phyloP scores from a whole-genome alignment of 495 filamentous ascomycete species.

The Pseudevernia furfuracea region DNA sequence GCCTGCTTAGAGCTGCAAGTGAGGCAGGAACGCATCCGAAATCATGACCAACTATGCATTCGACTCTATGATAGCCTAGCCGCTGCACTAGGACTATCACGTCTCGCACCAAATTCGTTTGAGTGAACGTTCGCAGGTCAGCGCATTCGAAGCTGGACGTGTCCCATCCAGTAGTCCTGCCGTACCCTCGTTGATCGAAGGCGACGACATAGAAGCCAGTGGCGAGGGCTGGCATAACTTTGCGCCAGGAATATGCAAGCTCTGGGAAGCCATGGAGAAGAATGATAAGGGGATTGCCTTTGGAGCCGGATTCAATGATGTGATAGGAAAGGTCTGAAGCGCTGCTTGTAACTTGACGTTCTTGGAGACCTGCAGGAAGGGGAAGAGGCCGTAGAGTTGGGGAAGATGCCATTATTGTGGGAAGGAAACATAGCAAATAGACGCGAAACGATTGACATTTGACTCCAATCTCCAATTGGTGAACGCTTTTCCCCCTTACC shows the following conservation, averaged over 20 bases:
- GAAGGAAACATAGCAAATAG: not conserved
- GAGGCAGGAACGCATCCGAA: slow-evolving; percentile 54
- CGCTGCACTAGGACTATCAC: slow-evolving; percentile 52
- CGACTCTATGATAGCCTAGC: slow-evolving; percentile 49
- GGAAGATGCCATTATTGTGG: not conserved
- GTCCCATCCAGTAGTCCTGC: slow-evolving; percentile 58
- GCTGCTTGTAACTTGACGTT: slow-evolving; percentile 43
- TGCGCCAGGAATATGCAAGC: slow-evolving; percentile 62
- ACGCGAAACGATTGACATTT: not conserved
- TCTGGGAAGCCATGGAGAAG: slow-evolving; percentile 62
- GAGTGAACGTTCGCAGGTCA: slow-evolving; percentile 49
- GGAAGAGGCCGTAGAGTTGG: slow-evolving; percentile 36
- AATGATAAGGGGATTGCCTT: slow-evolving; percentile 49
- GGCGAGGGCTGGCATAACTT: slow-evolving; percentile 50
- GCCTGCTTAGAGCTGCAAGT: slow-evolving; percentile 53
- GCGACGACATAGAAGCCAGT: slow-evolving; percentile 57
- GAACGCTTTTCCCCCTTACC: not conserved
- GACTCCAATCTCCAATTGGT: not conserved
- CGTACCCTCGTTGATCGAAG: slow-evolving; percentile 62
- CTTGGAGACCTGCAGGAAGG: slow-evolving; percentile 44
- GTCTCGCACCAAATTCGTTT: slow-evolving; percentile 55
- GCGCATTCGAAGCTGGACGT: slow-evolving; percentile 41
- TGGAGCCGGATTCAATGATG: slow-evolving; percentile 47
- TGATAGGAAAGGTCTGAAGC: slow-evolving; percentile 50
- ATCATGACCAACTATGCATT: slow-evolving; percentile 61